Conservation (phyloP, 345 rosid genomes). For the Gossypium arboreum region DNA sequence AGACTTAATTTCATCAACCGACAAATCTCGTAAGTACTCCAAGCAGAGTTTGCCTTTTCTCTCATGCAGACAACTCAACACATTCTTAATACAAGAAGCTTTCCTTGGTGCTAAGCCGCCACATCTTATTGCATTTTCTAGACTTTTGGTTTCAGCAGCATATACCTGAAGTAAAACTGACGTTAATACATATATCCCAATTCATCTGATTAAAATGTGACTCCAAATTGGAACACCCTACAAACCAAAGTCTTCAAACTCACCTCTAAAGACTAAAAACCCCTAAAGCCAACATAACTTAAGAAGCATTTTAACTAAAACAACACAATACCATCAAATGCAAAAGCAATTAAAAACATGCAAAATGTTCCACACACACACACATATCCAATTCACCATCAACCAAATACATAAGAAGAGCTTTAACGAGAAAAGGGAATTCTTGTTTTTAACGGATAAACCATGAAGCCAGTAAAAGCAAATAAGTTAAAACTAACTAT, state of each 20-base stretch:
- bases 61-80: conserved; percentile 51
- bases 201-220: not conserved
- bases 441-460: not conserved
- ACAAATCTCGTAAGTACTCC: conserved; percentile 63
- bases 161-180: conserved; percentile 45
- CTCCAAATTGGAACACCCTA: not conserved
- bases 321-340: not conserved
- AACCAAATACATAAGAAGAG: not conserved
- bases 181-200: not conserved
- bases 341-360: not conserved
- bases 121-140: conserved; percentile 77
- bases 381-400: not conserved
- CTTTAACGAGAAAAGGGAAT: not conserved
- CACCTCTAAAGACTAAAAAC: not conserved
- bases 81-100: conserved; percentile 69
- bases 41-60: conserved; percentile 67
- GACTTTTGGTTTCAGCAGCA: conserved; percentile 50
- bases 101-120: conserved; percentile 89
- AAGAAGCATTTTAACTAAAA: not conserved
- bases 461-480: not conserved
- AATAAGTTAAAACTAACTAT: not conserved
- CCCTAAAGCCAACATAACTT: not conserved
- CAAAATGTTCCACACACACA: not conserved
- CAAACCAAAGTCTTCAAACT: not conserved
- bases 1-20: conserved; percentile 60